phyloP scores from a whole-genome alignment of 805 yeast species.

The Diddensiella caesifluorescens region DNA sequence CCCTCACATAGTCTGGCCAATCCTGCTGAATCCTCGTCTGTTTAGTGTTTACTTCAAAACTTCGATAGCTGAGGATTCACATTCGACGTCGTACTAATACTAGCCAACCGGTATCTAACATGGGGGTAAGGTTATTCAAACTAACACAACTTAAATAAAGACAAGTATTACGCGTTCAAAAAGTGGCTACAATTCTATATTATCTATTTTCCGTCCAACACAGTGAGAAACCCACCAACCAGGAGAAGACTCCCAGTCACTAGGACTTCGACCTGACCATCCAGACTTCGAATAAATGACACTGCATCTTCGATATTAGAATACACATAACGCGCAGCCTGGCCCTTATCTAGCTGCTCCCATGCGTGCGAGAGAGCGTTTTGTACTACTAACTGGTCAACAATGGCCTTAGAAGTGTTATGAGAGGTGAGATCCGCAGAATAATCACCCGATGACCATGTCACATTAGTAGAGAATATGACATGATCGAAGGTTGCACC shows the following conservation, averaged over 20 bases:
- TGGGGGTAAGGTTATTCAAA: no score
- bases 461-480: constrained; percentile 84
- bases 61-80: no score
- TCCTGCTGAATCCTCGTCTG: no score
- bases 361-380: constrained; percentile 66
- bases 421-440: constrained; percentile 72
- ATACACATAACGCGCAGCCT: constrained; percentile 46
- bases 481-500: constrained; percentile 61
- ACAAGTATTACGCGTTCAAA: no score
- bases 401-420: constrained; percentile 73
- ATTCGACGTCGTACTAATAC: no score
- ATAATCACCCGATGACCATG: constrained; percentile 80
- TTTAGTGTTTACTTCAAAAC: no score
- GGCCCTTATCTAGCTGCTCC: constrained; percentile 43
- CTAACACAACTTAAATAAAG: no score
- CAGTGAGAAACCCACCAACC: constrained; percentile 90
- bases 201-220: constrained; percentile 63
- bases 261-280: constrained; percentile 56
- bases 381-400: constrained; percentile 79
- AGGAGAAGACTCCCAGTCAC: constrained; percentile 92
- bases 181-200: no score
- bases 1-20: no score
- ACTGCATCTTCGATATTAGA: constrained; percentile 74
- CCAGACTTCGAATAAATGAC: constrained; percentile 42
- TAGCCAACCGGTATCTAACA: no score